Evolutionary conservation across 148 eudicot genomes (phyloP).

Genomic region (Rhododendron griersonianum): DNA sequence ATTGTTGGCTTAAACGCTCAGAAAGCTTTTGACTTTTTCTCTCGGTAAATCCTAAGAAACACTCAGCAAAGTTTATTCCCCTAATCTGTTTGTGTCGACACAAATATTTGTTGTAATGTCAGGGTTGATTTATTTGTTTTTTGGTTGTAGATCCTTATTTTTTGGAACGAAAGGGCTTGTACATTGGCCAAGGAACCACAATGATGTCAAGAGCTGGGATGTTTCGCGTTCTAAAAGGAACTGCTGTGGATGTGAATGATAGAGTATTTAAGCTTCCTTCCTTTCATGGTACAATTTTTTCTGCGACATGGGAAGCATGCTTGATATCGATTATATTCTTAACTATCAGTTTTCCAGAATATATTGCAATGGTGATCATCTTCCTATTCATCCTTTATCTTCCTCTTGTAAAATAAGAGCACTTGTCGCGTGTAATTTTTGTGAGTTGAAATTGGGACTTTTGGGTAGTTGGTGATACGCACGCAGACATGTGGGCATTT

Average conservation of each 20-base stretch:
- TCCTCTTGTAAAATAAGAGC: not conserved
- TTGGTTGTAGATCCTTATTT: constrained; percentile 56
- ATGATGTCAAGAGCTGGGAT: constrained; percentile 90
- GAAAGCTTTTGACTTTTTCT: not conserved
- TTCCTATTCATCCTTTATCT: not conserved
- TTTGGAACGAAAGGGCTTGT: constrained; percentile 67
- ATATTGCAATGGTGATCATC: not conserved
- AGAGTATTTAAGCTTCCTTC: constrained; percentile 85
- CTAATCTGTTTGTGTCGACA: not conserved
- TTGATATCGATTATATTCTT: not conserved
- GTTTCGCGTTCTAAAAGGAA: constrained; percentile 66
- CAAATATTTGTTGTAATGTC: not conserved
- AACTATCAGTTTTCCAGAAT: not conserved
- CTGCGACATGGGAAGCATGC: not conserved
- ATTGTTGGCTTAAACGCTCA: too few species aligned
- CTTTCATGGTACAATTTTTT: constrained; percentile 44
- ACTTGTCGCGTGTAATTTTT: not conserved
- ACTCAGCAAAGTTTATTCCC: not conserved
- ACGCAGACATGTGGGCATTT: not conserved
- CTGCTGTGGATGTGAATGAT: constrained; percentile 63
- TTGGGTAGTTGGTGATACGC: not conserved
- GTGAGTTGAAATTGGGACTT: not conserved
- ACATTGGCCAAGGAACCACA: constrained; percentile 80
- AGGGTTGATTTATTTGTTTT: not conserved
- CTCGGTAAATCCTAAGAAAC: not conserved